Evolutionary conservation across 192 early-diverging fungal genomes (phyloP), one percentile per base, ranked within the genome.

Genomic region (Thoreauomyces humboldtii): DNA sequence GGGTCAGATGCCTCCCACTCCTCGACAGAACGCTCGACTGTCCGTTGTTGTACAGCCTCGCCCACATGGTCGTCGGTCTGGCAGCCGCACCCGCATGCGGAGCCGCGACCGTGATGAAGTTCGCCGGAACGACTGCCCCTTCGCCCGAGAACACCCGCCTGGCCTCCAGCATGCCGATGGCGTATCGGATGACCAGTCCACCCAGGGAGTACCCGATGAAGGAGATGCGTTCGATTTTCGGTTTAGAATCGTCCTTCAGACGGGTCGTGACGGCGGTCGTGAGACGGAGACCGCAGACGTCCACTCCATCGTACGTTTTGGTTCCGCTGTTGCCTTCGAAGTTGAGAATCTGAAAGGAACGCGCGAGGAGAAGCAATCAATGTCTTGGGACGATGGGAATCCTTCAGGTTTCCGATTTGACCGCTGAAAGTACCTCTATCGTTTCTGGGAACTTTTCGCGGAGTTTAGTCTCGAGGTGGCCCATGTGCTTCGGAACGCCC

Each of bases 401-500:
- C n/a, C n/a, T n/a, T n/a, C n/a, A n/a, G n/a, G n/a, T n/a, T n/a
- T n/a, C n/a, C n/a, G n/a, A n/a, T n/a, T n/a, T n/a, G n/a, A n/a
- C n/a, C n/a, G n/a, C n/a, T 7, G 55, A 38, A 14, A 3, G 35
- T 33, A 17, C 9, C 55, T 11, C 12, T 12, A 11, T 6, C 3
- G 21, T 7, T 17, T 17, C 47, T 25, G 42, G 21, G 25, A 31
- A 47, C 11, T 28, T 19, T 5, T 54, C 43, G 28, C 73, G 50
- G 45, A 87, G 69, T 24, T 78, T 61, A 15, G 69, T 41, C 27
- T 68, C 75, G 47, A 86, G 63, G 58, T 66, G 75, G 0, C 76
- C 53, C 48, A 89, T 56, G 74, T 87, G 86, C 1, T 17, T 51
- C 12, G 68, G 47, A 29, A 82, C 75, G 6, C 86, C 86, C 85